phyloP scores from a whole-genome alignment of 768 basidiomycete species.

The Suillus lakei region DNA sequence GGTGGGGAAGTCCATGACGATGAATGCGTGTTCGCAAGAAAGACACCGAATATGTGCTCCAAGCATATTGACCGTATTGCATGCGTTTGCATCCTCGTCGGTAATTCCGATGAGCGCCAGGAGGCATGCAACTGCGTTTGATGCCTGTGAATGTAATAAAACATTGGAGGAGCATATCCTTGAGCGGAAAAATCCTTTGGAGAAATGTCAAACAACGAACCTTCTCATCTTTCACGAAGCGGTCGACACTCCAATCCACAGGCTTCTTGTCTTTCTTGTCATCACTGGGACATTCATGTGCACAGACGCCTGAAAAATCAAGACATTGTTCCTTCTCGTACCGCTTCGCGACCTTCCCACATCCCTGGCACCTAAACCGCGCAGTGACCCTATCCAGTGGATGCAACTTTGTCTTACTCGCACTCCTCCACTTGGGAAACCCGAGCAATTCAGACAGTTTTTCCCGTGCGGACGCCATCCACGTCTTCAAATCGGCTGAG shows the following conservation, averaged over 20 bases:
- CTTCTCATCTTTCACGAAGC: constrained; percentile 65
- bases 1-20: constrained; percentile 51
- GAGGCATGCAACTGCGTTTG: constrained; percentile 44
- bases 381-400: constrained; percentile 64
- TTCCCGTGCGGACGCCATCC: constrained; percentile 50
- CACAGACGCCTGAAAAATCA: constrained; percentile 62
- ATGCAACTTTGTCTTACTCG: constrained; percentile 51
- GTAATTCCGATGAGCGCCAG: constrained; percentile 37
- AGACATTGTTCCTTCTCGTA: constrained; percentile 50
- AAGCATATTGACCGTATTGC: constrained; percentile 24
- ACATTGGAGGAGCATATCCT: neutral
- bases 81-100: constrained; percentile 34
- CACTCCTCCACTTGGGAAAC: constrained; percentile 51
- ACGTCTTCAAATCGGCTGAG: constrained; percentile 48
- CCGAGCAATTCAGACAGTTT: constrained; percentile 54
- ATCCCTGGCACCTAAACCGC: constrained; percentile 60
- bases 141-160: constrained; percentile 44
- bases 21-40: constrained; percentile 49
- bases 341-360: constrained; percentile 41
- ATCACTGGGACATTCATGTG: constrained; percentile 52
- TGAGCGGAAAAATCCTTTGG: neutral
- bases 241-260: constrained; percentile 49
- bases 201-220: constrained; percentile 34
- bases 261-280: constrained; percentile 30
- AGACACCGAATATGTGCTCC: constrained; percentile 47